phyloP scores from a whole-genome alignment of 257 asterid species.

The Primulina eburnea region DNA sequence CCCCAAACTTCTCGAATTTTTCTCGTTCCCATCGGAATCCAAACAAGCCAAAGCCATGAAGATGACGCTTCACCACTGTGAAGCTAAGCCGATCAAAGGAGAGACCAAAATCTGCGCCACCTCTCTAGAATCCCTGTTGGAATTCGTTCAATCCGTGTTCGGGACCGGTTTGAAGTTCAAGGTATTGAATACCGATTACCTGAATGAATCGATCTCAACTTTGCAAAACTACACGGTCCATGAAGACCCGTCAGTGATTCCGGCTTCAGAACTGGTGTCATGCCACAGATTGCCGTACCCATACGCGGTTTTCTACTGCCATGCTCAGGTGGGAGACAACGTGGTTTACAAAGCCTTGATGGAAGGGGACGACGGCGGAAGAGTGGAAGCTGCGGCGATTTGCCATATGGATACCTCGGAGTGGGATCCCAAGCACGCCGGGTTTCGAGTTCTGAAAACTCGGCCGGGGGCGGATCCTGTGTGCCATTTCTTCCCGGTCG shows the following conservation, averaged over 20 bases:
- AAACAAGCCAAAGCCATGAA: constrained; percentile 63
- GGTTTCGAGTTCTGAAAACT: constrained; percentile 53
- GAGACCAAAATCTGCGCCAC: constrained; percentile 81
- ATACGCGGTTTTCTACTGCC: constrained; percentile 77
- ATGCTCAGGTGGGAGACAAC: constrained; percentile 51
- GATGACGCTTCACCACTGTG: constrained; percentile 68
- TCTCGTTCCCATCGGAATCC: constrained; percentile 47
- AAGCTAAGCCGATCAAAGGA: constrained; percentile 47
- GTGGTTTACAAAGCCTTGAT: constrained; percentile 51
- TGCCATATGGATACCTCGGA: constrained; percentile 77
- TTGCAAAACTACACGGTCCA: constrained; percentile 64
- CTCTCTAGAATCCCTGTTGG: constrained; percentile 69
- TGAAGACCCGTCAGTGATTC: constrained; percentile 33
- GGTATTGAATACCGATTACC: constrained; percentile 47
- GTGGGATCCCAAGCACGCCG: constrained; percentile 69
- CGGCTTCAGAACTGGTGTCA: constrained; percentile 37
- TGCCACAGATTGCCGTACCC: constrained; percentile 88
- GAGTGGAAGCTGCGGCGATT: constrained; percentile 63
- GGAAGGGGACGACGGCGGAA: constrained; percentile 59
- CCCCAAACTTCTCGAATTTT: constrained; percentile 39
- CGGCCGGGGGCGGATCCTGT: constrained; percentile 66
- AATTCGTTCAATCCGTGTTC: constrained; percentile 34
- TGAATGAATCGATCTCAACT: constrained; percentile 25
- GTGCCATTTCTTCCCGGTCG: constrained; percentile 74
- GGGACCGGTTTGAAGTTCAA: constrained; percentile 29